phyloP scores from a whole-genome alignment of 2,329 filamentous ascomycete genomes.

The Neofusicoccum ribis region DNA sequence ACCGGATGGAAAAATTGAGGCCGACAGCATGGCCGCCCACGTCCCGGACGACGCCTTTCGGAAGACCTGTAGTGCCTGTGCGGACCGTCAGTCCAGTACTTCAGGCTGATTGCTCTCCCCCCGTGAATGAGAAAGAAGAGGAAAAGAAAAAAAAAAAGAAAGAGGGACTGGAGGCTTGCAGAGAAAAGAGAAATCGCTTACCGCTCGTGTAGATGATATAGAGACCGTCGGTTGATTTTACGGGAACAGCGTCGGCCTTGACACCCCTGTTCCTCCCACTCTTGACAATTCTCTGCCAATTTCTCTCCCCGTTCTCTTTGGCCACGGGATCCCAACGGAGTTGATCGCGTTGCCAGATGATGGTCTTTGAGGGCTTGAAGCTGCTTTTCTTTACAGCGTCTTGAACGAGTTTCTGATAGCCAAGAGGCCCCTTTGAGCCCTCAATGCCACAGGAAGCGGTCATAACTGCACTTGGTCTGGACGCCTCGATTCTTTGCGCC shows the following conservation, averaged over 20 bases:
- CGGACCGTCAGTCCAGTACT: not conserved
- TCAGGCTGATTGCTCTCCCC: not conserved
- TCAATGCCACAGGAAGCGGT: constrained; percentile 94
- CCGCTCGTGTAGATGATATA: constrained; percentile 88
- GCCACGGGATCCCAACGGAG: constrained; percentile 71
- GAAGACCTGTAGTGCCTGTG: constrained; percentile 70
- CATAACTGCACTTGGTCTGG: constrained; percentile 71
- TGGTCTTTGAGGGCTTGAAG: constrained; percentile 70
- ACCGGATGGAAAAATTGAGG: constrained; percentile 76
- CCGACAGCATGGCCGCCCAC: constrained; percentile 87
- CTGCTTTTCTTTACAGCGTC: constrained; percentile 67
- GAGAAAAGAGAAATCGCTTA: constrained; percentile 25
- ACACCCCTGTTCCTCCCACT: constrained; percentile 68
- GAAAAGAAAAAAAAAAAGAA: not conserved
- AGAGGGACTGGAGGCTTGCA: too few species aligned
- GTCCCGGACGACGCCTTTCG: constrained; percentile 81
- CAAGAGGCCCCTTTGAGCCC: constrained; percentile 73
- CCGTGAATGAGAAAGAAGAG: not conserved
- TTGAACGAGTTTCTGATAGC: constrained; percentile 76
- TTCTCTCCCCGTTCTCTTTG: constrained; percentile 67
- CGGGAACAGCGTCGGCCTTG: constrained; percentile 72
- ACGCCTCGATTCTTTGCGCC: constrained; percentile 85
- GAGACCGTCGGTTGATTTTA: constrained; percentile 74
- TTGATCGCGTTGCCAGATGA: constrained; percentile 84
- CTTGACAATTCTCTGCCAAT: constrained; percentile 76